These are phyloP conservation scores for Gymnopus androsaceus DNA, from an alignment of 1,284 basidiomycete species.

Conservation along the genomic window DNA sequence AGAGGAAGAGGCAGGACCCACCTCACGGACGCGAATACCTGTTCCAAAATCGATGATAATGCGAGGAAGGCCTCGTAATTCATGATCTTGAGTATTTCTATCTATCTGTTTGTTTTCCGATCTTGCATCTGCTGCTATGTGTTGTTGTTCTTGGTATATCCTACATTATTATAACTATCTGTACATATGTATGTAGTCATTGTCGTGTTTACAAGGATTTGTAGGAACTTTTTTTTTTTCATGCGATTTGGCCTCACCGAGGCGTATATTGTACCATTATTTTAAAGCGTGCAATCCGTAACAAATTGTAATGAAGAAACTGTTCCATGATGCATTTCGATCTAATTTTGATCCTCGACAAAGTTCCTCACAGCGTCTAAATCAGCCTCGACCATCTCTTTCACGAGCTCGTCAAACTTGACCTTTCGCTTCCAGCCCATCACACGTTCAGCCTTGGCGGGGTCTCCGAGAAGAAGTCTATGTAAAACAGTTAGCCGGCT, in stretches of 20 bases:
- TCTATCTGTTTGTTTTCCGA: not conserved
- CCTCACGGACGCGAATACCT: constrained; percentile 1
- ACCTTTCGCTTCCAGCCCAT: constrained; percentile 88
- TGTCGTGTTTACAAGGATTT: not conserved
- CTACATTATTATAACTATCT: not conserved
- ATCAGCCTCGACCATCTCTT: constrained; percentile 87
- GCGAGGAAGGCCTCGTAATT: no score
- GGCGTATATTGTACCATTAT: no score
- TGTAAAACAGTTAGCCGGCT: not conserved
- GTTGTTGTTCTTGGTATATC: not conserved
- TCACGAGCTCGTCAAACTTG: constrained; percentile 78
- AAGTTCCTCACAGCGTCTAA: constrained; percentile 68
- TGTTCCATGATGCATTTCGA: not conserved
- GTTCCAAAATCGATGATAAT: not conserved
- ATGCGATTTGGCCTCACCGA: no score
- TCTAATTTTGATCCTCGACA: constrained; percentile 78
- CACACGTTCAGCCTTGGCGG: constrained; percentile 79
- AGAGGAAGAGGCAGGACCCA: not conserved
- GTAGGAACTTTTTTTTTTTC: no score
- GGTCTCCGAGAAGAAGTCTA: constrained; percentile 79
- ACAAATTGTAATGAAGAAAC: not conserved
- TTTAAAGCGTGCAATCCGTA: no score
- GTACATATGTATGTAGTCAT: not conserved
- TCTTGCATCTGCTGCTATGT: not conserved
- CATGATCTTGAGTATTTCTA: not conserved